Conservation (phyloP, 805 yeast species). For the Cyberlindnera suaveolens region DNA sequence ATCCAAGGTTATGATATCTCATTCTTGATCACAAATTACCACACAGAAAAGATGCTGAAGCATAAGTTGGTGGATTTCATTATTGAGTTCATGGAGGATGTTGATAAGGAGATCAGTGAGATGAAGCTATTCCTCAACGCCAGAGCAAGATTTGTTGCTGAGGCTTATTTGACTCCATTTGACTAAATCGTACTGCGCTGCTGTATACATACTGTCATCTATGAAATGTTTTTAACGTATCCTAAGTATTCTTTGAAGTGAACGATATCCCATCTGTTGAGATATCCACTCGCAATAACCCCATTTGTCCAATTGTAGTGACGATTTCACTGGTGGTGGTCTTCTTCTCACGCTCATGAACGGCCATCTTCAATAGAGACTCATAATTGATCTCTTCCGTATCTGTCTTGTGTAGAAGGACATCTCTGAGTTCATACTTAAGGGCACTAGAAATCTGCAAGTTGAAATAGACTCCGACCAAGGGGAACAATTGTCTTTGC, state of each 20-base stretch:
- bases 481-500: neutral
- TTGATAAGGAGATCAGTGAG: conserved; percentile 96
- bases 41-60: conserved; percentile 93
- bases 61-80: conserved; percentile 93
- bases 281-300: neutral
- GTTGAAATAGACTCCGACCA: conserved; percentile 7
- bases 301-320: conserved; percentile 8
- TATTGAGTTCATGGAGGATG: conserved; percentile 98
- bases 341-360: conserved; percentile 2
- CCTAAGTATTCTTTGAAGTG: neutral
- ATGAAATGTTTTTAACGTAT: neutral
- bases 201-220: neutral
- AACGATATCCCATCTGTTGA: neutral
- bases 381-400: conserved; percentile 10
- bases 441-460: conserved; percentile 5
- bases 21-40: conserved; percentile 87
- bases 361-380: conserved; percentile 10
- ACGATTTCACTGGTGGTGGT: conserved; percentile 3
- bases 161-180: conserved; percentile 86
- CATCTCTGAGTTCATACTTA: conserved; percentile 4
- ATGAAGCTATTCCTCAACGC: conserved; percentile 96
- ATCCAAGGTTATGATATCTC: conserved; percentile 89
- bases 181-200: conserved; percentile 36
- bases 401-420: neutral
- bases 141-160: conserved; percentile 96